Evolutionary conservation across 306 rosid species (phyloP).

Genomic region (Cucurbita argyrosperma): DNA sequence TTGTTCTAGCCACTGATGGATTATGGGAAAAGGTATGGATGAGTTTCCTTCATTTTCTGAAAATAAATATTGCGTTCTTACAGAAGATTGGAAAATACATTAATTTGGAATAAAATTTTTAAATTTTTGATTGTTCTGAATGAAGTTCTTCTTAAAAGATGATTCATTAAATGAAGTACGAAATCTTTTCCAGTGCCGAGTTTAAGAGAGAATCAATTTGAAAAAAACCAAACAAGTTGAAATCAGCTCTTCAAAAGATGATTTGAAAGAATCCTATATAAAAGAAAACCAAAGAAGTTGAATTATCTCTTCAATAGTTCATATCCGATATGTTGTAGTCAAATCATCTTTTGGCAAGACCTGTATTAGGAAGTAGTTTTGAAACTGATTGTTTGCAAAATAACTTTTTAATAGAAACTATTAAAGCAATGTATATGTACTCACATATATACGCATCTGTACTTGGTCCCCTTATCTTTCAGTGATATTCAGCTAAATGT

Average conservation of each 20-base stretch:
- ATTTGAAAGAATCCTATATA: background rate
- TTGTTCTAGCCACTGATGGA: constrained; percentile 59
- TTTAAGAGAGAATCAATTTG: background rate
- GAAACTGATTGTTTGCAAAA: background rate
- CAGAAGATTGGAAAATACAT: background rate
- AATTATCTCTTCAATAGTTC: background rate
- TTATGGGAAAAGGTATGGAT: constrained; percentile 48
- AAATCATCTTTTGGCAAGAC: background rate
- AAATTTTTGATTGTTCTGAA: background rate
- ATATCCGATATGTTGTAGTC: background rate
- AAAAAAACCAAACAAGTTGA: background rate
- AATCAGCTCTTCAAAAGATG: background rate
- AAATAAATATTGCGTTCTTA: background rate
- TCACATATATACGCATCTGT: background rate
- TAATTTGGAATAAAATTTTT: background rate
- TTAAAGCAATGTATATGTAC: background rate
- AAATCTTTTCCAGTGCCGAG: background rate
- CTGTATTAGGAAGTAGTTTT: background rate
- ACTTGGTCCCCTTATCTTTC: background rate
- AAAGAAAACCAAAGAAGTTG: background rate
- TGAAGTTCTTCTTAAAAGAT: background rate
- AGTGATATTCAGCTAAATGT: background rate
- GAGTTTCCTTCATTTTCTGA: background rate
- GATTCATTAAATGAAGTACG: background rate
- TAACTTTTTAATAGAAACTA: background rate